Evolutionary conservation across 148 eudicot species (phyloP).

Genomic region (Rhododendron ovatum): DNA sequence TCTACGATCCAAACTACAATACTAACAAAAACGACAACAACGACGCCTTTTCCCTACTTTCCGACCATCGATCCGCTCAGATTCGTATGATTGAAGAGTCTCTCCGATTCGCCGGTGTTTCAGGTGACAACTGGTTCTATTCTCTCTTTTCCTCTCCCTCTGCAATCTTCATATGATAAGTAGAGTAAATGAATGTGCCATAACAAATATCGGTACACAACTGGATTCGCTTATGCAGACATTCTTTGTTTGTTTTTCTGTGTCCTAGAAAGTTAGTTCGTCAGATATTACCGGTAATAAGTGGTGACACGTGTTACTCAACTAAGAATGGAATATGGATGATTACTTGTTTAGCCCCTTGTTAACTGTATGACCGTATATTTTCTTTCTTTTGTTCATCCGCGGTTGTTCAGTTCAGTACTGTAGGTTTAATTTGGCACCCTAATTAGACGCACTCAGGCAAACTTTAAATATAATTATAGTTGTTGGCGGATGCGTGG

Average conservation of each 20-base stretch:
- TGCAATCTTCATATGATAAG: background rate
- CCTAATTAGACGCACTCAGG: background rate
- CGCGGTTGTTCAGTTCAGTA: too few species aligned
- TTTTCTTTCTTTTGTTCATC: too few species aligned
- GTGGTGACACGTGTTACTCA: background rate
- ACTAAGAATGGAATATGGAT: background rate
- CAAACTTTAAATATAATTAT: too few species aligned
- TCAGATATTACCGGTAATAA: background rate
- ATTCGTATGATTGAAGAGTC: constrained; percentile 93
- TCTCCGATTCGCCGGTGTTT: constrained; percentile 57
- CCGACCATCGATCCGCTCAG: constrained; percentile 84
- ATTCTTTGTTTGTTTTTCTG: background rate
- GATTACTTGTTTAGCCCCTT: background rate
- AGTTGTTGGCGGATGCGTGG: background rate
- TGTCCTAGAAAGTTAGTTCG: background rate
- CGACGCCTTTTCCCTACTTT: constrained; percentile 26
- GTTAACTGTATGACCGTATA: too few species aligned
- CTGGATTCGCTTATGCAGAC: background rate
- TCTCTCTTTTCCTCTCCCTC: background rate
- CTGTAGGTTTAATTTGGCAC: too few species aligned
- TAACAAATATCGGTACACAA: background rate
- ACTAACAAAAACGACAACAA: constrained; percentile 5
- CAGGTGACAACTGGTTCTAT: constrained; percentile 36
- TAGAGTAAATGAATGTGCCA: background rate
- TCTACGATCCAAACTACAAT: constrained; percentile 37